Base-by-base conservation (phyloP, 352 stramenopile species). In the Peronospora destructor region DNA sequence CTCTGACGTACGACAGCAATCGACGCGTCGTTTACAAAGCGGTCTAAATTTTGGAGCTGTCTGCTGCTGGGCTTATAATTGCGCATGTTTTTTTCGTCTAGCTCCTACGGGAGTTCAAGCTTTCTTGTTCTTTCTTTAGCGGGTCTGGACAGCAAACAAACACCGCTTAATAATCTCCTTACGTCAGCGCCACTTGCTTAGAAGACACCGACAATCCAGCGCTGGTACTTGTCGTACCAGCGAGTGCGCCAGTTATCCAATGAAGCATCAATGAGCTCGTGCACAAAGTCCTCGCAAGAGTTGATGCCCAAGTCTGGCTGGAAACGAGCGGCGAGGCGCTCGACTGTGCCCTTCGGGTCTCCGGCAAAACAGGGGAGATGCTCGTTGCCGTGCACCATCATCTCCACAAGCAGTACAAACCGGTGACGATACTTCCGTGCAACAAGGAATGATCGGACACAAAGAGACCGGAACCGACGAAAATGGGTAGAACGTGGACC, bases 201-300 rank as follows among this genome's bases (percentile, higher is more conserved):
- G 53, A 91, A 94, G 39, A 96, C 85, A 14, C 87, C 87, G 47
- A 94, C 85, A 49, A 81, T 94, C 75, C 85, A 97, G 39, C 87
- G 77, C 71, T 98, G 91, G 61, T 97, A 97, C 59, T 93, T 84
- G 66, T 97, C 91, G 73, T 98, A 98, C 83, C 92, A 97, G 36
- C 91, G 82, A 11, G 95, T 98, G 35, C 91, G 84, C 94, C 93
- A 98, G 73, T 98, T 98, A 68, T 97, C 92, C 12, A 98, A 66
- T 64, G 91, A 97, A 45, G 94, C 81, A 61, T 98, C 92, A 50
- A 98, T 96, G 17, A 98, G 75, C 40, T 82, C 80, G 60, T 98
- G 91, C 21, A 98, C 92, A 71, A 98, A 97, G 53, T 97, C 91
- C 39, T 95, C 73, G 60, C 90, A 95, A 42, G 85, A 92, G 51